Evolutionary conservation across 257 asterid species (phyloP), one percentile per base, ranked within the genome.

Genomic region (Solanum peruvianum): DNA sequence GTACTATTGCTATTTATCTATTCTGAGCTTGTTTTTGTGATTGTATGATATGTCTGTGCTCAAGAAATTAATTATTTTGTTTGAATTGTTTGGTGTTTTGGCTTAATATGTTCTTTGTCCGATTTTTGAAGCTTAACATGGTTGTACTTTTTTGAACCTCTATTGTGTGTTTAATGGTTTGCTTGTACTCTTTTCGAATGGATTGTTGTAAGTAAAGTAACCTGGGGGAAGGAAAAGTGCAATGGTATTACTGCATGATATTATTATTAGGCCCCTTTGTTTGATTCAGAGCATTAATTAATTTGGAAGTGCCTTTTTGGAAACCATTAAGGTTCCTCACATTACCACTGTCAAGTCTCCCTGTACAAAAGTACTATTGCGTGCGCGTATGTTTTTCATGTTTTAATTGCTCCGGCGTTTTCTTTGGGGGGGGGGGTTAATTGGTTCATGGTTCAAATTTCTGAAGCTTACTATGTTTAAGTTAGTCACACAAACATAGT

Each of bases 1-100:
- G 95, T 93, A 44, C n/a, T 25, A 88, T 6, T 64, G 13, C 11
- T 73, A 62, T 25, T 86, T 18, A 45, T 62, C 62, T 14, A 47
- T 71, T n/a, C 67, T 67, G 44, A 64, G 41, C 39, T 41, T 58
- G 10, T 9, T 13, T 56, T 86, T 67, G 25, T 16, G 21, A 18
- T 60, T 13, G 37, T 44, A 7, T 78, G 84, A 78, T 78, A 44
- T 9, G 3, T 15, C 11, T 56, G 27, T 37, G n/a, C 31, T 13
- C 84, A 45, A 78, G 41, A 27, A 8, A 45, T 27, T 78, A 16
- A 44, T 77, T 41, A 25, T 44, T 44, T 25, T 27, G 41, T 78
- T 78, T 78, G 66, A 78, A 18, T n/a, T 77, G 6, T 15, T 42
- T 78, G 16, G n/a, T 56, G 25, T 56, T 56, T 56, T 56, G 64